Percentiles rank a stretch among this genome's conserved stretches.
Conservation (phyloP, 2,329 filamentous ascomycete genomes). For the Grosmannia clavigera region DNA sequence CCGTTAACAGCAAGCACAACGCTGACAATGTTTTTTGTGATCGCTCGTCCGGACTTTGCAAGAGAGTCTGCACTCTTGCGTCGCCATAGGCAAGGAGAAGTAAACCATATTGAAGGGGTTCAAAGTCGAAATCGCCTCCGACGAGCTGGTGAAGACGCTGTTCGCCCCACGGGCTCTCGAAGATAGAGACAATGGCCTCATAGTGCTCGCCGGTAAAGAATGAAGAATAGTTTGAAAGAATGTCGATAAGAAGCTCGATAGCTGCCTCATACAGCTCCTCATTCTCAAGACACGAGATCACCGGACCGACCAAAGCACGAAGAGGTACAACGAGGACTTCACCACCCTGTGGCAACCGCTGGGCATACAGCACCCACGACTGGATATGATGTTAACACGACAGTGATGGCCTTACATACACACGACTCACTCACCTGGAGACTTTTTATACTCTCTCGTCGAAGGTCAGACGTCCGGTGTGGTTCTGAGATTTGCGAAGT, state of each 20-base stretch:
- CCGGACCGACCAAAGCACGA: constrained; percentile 44
- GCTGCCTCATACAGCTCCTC: constrained; percentile 46
- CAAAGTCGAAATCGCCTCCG: constrained; percentile 49
- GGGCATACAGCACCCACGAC: constrained; percentile 65
- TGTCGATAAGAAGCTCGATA: constrained; percentile 52
- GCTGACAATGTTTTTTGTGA: constrained; percentile 41
- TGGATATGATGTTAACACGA: constrained; percentile 18
- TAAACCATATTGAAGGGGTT: constrained; percentile 52
- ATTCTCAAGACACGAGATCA: constrained; percentile 47
- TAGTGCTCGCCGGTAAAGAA: constrained; percentile 51
- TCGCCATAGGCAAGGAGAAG: constrained; percentile 59
- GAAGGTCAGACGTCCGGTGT: constrained; percentile 19
- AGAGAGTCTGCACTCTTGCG: constrained; percentile 47
- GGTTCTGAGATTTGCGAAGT: constrained; percentile 1
- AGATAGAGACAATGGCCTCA: constrained; percentile 41
- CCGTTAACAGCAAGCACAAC: constrained; percentile 52
- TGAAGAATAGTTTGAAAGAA: constrained; percentile 50
- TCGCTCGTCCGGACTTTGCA: constrained; percentile 36
- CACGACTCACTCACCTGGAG: constrained; percentile 36
- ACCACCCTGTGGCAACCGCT: constrained; percentile 46
- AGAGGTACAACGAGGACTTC: constrained; percentile 46
- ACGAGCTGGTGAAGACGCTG: constrained; percentile 42
- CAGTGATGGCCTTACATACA: background rate
- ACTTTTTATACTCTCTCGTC: constrained; percentile 46
- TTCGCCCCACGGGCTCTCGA: constrained; percentile 47